These are phyloP conservation scores for Apophysomyces ossiformis DNA, from an alignment of 371 early-diverging fungal genomes.

Conservation along the genomic window DNA sequence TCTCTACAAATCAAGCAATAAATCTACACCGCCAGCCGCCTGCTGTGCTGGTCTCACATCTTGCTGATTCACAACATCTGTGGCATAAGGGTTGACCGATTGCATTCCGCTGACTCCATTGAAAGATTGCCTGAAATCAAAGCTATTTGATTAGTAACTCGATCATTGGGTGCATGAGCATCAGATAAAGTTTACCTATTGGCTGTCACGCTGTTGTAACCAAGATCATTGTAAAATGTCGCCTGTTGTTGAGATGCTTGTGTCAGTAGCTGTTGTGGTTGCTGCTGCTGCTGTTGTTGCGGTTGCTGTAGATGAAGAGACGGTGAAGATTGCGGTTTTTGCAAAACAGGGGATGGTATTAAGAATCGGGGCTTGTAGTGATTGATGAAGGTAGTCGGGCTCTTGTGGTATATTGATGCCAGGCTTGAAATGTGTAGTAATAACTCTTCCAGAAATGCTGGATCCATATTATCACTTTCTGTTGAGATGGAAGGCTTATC, in stretches of 20 bases:
- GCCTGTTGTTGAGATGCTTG: slow-evolving; percentile 16
- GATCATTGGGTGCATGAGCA: too few relatives aligned
- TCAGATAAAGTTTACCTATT: slow-evolving; percentile 24
- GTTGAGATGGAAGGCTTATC: slow-evolving; percentile 94
- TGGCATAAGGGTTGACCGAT: slow-evolving; percentile 52
- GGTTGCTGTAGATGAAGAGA: slow-evolving; percentile 13
- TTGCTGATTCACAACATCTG: slow-evolving; percentile 42
- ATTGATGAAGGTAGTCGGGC: slow-evolving; percentile 77
- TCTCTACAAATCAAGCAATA: slow-evolving; percentile 36
- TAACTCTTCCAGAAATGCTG: slow-evolving; percentile 85
- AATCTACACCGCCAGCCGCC: slow-evolving; percentile 33
- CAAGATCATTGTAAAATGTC: slow-evolving; percentile 22
- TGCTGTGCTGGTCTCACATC: slow-evolving; percentile 34
- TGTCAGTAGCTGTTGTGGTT: slow-evolving; percentile 11
- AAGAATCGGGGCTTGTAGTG: slow-evolving; percentile 66
- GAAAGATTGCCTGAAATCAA: slow-evolving; percentile 22
- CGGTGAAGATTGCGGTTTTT: slow-evolving; percentile 26
- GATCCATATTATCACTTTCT: slow-evolving; percentile 83
- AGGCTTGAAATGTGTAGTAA: slow-evolving; percentile 85
- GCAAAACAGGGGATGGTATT: slow-evolving; percentile 58
- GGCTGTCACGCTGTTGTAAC: slow-evolving; percentile 25
- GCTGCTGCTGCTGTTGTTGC: slow-evolving; percentile 18
- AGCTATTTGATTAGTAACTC: background rate
- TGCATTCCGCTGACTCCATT: slow-evolving; percentile 31
- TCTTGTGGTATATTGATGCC: slow-evolving; percentile 94